Conservation (phyloP, 192 early-diverging fungal genomes). For the Dissophora globulifera region DNA sequence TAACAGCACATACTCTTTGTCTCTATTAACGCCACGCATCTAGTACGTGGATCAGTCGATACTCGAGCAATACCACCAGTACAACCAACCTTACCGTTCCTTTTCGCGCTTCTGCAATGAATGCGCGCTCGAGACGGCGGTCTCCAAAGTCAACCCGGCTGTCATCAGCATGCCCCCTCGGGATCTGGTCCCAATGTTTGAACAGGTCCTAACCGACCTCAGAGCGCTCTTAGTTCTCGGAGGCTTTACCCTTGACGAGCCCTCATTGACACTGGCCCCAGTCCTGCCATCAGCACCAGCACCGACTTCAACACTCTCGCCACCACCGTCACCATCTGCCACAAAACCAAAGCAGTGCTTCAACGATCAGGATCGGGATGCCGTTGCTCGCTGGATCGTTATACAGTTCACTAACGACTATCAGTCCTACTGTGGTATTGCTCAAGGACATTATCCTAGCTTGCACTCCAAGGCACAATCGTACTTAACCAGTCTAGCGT, state of each 20-base stretch:
- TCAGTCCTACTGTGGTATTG: slow-evolving; percentile 7
- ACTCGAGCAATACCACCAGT: slow-evolving; percentile 59
- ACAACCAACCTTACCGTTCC: slow-evolving; percentile 64
- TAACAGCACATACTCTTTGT: too few relatives aligned
- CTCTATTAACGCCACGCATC: too few relatives aligned
- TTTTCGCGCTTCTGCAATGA: slow-evolving; percentile 61
- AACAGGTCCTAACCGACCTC: slow-evolving; percentile 9
- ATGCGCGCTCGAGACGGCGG: slow-evolving; percentile 60
- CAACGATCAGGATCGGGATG: neutral
- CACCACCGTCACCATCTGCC: neutral
- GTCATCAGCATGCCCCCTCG: slow-evolving; percentile 7
- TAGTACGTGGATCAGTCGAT: slow-evolving; percentile 61
- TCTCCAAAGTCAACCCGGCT: slow-evolving; percentile 35
- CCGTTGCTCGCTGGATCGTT: slow-evolving; percentile 7
- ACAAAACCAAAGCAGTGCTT: neutral
- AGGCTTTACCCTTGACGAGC: neutral
- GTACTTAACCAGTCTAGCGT: slow-evolving; percentile 22
- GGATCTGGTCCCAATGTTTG: slow-evolving; percentile 22
- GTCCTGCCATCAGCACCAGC: neutral
- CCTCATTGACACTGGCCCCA: neutral
- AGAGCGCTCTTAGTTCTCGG: neutral
- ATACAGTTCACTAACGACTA: slow-evolving; percentile 22
- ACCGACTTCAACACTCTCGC: neutral
- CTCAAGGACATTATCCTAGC: neutral
- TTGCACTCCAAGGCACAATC: slow-evolving; percentile 24